phyloP scores from a whole-genome alignment of 768 basidiomycete species.

The Serendipita vermifera region DNA sequence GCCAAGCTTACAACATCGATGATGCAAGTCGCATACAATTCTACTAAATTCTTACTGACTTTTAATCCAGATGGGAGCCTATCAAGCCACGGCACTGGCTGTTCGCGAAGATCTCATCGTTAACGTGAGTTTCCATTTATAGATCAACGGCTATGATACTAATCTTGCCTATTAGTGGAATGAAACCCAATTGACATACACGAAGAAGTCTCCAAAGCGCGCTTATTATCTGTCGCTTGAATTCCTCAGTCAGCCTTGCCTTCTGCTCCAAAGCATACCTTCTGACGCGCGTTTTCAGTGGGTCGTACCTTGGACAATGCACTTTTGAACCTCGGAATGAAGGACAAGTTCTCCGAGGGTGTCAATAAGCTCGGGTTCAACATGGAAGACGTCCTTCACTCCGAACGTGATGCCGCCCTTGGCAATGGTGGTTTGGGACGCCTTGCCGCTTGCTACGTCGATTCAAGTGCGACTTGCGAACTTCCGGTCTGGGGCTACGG shows the following conservation, averaged over 20 bases:
- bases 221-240: slow-evolving; percentile 95
- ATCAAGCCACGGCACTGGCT: slow-evolving; percentile 81
- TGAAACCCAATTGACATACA: slow-evolving; percentile 60
- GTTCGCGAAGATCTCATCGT: slow-evolving; percentile 82
- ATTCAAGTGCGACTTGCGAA: slow-evolving; percentile 80
- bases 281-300: slow-evolving; percentile 17
- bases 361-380: slow-evolving; percentile 73
- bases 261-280: neutral
- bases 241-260: slow-evolving; percentile 63
- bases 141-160: neutral
- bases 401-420: slow-evolving; percentile 87
- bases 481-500: slow-evolving; percentile 95
- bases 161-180: slow-evolving; percentile 45
- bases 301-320: slow-evolving; percentile 41
- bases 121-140: slow-evolving; percentile 19
- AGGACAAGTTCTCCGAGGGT: slow-evolving; percentile 56
- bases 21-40: slow-evolving; percentile 17
- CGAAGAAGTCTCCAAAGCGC: slow-evolving; percentile 73
- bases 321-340: slow-evolving; percentile 78
- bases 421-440: slow-evolving; percentile 95
- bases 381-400: slow-evolving; percentile 73
- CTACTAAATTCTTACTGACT: neutral
- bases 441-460: slow-evolving; percentile 93
- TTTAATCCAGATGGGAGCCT: slow-evolving; percentile 51
- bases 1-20: slow-evolving; percentile 82